Percentiles rank a stretch among this genome's conserved stretches.
Conservation (phyloP, 495 filamentous ascomycete species). For the Entonaema liquescens region DNA sequence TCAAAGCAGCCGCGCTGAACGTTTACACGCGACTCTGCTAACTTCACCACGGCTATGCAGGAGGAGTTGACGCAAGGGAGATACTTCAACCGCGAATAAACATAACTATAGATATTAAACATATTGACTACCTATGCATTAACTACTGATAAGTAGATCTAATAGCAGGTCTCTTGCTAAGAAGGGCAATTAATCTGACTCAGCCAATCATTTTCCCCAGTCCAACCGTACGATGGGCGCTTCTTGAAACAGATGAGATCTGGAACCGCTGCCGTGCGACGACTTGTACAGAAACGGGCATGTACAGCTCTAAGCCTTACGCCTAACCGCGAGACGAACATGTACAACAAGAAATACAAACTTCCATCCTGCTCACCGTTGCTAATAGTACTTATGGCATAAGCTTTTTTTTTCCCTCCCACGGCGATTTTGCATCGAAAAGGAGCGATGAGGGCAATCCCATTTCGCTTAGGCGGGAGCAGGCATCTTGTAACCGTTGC, state of each 20-base stretch:
- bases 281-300: neutral
- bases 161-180: neutral
- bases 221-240: neutral
- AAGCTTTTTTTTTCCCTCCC: neutral
- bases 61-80: neutral
- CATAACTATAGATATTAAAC: neutral
- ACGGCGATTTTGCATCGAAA: neutral
- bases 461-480: constrained; percentile 19
- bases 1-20: constrained; percentile 3
- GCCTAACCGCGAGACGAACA: neutral
- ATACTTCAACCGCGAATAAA: neutral
- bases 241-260: constrained; percentile 11
- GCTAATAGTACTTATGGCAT: neutral
- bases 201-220: constrained; percentile 3
- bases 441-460: neutral
- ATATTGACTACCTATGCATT: neutral
- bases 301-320: neutral
- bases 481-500: constrained; percentile 16
- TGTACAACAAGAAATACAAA: neutral
- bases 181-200: neutral
- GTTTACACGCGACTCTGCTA: neutral
- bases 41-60: neutral
- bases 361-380: neutral
- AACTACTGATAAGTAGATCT: neutral
- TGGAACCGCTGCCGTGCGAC: constrained; percentile 2